Evolutionary conservation across 306 rosid species (phyloP).

Genomic region (Trifolium dubium): DNA sequence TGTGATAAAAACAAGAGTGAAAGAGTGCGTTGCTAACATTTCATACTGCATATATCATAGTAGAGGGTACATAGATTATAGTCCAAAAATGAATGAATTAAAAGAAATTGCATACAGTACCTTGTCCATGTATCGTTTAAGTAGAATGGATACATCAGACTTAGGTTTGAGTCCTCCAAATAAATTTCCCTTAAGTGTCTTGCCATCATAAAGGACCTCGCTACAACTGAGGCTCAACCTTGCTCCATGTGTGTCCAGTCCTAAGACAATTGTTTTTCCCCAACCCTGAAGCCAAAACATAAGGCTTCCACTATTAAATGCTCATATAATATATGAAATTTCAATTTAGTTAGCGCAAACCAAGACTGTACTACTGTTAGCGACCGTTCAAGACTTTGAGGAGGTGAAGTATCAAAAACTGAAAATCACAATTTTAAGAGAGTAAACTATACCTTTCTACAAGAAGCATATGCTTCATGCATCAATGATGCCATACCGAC

Average conservation of each 20-base stretch:
- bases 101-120: neutral
- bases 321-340: neutral
- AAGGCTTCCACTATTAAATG: neutral
- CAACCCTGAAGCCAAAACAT: constrained; percentile 66
- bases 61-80: neutral
- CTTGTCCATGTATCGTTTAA: constrained; percentile 60
- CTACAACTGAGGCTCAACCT: constrained; percentile 47
- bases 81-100: neutral
- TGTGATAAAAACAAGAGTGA: neutral
- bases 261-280: constrained; percentile 85
- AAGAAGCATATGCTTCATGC: constrained; percentile 74
- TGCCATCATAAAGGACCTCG: constrained; percentile 67
- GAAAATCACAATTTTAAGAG: neutral
- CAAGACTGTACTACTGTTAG: neutral
- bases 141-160: constrained; percentile 68
- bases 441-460: constrained; percentile 58
- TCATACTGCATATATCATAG: neutral
- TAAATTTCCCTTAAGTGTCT: constrained; percentile 66
- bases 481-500: constrained; percentile 76
- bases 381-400: neutral
- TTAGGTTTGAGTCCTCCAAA: constrained; percentile 86
- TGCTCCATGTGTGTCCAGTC: constrained; percentile 68
- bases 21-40: neutral
- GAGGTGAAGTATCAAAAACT: neutral
- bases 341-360: neutral